A percentile compares a stretch with the other conserved stretches of the same genome.
phyloP scores from a whole-genome alignment of 805 yeast species.

The Allodekkera sacchari region DNA sequence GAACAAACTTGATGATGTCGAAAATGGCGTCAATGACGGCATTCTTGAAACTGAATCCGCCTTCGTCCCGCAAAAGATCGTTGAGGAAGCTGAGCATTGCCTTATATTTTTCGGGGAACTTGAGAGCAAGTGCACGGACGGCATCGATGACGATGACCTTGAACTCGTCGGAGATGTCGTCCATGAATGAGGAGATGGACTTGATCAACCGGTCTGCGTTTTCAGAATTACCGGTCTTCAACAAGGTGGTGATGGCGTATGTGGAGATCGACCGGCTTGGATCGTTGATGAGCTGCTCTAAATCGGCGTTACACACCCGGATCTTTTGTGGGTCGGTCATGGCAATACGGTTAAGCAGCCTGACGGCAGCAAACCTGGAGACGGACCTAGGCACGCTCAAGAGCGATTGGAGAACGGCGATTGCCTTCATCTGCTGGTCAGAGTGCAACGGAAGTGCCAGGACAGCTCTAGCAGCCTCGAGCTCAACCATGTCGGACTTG shows the following conservation, averaged over 20 bases:
- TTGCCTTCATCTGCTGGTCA: constrained; percentile 62
- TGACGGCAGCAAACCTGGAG: constrained; percentile 86
- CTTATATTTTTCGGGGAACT: constrained; percentile 87
- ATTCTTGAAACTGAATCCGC: constrained; percentile 78
- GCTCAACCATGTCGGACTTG: constrained; percentile 80
- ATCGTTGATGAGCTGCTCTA: constrained; percentile 82
- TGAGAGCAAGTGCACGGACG: constrained; percentile 80
- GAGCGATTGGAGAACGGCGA: constrained; percentile 65
- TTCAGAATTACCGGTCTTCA: constrained; percentile 90
- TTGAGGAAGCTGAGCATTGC: constrained; percentile 75
- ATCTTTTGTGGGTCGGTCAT: constrained; percentile 72
- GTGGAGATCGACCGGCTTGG: constrained; percentile 89
- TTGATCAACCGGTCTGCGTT: constrained; percentile 82
- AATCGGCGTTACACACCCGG: constrained; percentile 71
- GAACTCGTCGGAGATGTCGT: constrained; percentile 92
- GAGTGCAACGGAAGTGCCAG: constrained; percentile 47
- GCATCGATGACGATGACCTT: constrained; percentile 93
- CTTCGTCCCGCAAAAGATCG: constrained; percentile 83
- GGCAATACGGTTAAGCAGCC: constrained; percentile 81
- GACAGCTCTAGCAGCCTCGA: constrained; percentile 83
- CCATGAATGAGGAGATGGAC: constrained; percentile 82
- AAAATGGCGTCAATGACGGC: constrained; percentile 87
- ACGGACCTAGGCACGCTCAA: constrained; percentile 84
- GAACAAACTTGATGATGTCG: constrained; percentile 82
- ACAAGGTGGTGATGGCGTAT: constrained; percentile 90